Conservation (phyloP, 2,329 filamentous ascomycete genomes). For the Emmonsiellopsis sp. region DNA sequence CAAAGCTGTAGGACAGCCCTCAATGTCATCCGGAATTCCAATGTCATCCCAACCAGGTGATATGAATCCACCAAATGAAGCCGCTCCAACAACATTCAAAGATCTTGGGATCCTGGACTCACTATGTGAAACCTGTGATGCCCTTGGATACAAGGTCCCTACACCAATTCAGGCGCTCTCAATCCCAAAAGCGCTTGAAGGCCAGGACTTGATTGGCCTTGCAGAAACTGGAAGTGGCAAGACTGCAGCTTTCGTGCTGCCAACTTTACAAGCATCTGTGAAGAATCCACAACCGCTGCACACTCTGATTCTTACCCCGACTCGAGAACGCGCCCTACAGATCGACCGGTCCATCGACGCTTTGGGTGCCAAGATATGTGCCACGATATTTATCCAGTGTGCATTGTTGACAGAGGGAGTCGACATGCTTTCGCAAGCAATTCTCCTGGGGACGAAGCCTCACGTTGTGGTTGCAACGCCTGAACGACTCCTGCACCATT, state of each 20-base stretch:
- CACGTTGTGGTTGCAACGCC: conserved; percentile 91
- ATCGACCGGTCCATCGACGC: conserved; percentile 83
- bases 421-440: conserved; percentile 88
- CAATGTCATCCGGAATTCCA: too few species aligned
- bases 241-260: conserved; percentile 87
- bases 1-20: too few species aligned
- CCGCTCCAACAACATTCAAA: conserved; percentile 33
- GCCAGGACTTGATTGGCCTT: conserved; percentile 81
- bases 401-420: conserved; percentile 85
- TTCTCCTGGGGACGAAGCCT: conserved; percentile 89
- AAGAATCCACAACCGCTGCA: conserved; percentile 79
- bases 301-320: conserved; percentile 83
- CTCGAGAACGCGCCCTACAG: conserved; percentile 85
- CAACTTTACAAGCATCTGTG: conserved; percentile 83
- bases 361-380: conserved; percentile 75
- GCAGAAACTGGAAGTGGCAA: conserved; percentile 96
- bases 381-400: too few species aligned
- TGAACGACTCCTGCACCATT: conserved; percentile 76
- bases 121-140: conserved; percentile 77
- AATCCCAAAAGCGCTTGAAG: conserved; percentile 70
- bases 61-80: not conserved
- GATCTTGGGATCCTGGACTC: conserved; percentile 65
- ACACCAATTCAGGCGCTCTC: conserved; percentile 83
- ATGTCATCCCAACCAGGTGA: not conserved
- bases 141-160: conserved; percentile 72